These are phyloP conservation scores for Scedosporium apiospermum DNA, from an alignment of 2,329 filamentous ascomycete genomes.

Conservation along the genomic window DNA sequence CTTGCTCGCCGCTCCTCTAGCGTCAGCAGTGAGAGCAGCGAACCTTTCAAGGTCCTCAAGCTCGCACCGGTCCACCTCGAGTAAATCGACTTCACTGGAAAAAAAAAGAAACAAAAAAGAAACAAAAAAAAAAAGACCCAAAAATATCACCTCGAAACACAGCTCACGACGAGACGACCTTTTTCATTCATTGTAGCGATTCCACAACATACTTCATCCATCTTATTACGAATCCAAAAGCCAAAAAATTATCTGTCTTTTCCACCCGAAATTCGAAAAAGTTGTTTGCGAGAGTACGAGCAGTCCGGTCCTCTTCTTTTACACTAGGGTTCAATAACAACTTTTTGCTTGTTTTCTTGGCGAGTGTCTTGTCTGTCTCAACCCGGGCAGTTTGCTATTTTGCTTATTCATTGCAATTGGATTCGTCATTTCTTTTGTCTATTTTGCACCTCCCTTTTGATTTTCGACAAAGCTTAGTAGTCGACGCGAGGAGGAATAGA, in stretches of 20 bases:
- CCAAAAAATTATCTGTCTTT: background rate
- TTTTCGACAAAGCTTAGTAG: background rate
- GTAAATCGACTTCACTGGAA: slow-evolving; percentile 36
- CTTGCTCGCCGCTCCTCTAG: slow-evolving; percentile 41
- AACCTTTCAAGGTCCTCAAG: slow-evolving; percentile 45
- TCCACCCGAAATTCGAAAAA: background rate
- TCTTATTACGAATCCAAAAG: background rate
- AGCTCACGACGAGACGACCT: background rate
- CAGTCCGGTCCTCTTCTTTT: background rate
- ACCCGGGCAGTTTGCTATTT: slow-evolving; percentile 5
- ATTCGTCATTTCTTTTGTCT: background rate
- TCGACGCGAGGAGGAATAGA: background rate
- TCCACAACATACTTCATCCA: background rate
- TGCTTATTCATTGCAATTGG: background rate
- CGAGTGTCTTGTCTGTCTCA: slow-evolving; percentile 1
- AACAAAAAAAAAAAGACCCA: background rate
- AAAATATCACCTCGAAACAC: background rate
- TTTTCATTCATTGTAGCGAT: background rate
- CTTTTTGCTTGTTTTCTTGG: slow-evolving; percentile 5
- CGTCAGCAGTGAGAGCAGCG: slow-evolving; percentile 35
- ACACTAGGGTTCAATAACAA: background rate
- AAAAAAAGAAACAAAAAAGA: slow-evolving; percentile 39
- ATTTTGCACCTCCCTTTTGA: background rate
- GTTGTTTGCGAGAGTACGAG: background rate
- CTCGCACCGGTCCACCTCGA: slow-evolving; percentile 56